These are phyloP conservation scores for Aureobasidium pullulans DNA, from an alignment of 2,329 filamentous ascomycete species.

Conservation along the genomic window DNA sequence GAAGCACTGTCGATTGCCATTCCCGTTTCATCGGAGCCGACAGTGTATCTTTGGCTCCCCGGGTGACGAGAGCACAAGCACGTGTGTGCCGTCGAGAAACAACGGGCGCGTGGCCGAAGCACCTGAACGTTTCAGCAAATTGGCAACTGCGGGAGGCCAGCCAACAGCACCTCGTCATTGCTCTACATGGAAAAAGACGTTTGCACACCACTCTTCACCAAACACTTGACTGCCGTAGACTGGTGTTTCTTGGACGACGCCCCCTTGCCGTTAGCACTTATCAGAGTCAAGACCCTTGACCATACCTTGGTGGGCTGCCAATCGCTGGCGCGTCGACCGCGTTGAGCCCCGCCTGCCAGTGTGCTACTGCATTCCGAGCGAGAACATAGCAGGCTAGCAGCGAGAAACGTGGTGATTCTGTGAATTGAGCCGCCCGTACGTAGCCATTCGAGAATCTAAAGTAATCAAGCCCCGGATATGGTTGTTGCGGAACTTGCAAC, in stretches of 20 bases:
- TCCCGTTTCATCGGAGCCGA: background rate
- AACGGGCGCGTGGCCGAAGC: slow-evolving; percentile 14
- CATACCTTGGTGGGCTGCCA: slow-evolving; percentile 1
- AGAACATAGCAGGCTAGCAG: slow-evolving; percentile 2
- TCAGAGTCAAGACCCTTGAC: slow-evolving; percentile 6
- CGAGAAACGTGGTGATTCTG: slow-evolving; percentile 6
- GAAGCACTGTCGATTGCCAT: background rate
- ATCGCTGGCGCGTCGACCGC: slow-evolving; percentile 1
- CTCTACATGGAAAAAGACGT: slow-evolving; percentile 8
- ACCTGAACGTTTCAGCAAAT: slow-evolving; percentile 14
- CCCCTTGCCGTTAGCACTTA: slow-evolving; percentile 2
- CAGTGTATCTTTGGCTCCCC: background rate
- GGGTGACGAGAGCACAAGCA: slow-evolving; percentile 5
- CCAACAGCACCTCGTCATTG: slow-evolving; percentile 13
- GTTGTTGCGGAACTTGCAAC: slow-evolving; percentile 12
- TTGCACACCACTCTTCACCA: background rate
- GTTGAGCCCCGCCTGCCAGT: slow-evolving; percentile 4
- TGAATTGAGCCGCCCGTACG: background rate
- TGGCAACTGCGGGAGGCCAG: slow-evolving; percentile 11
- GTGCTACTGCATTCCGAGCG: slow-evolving; percentile 11
- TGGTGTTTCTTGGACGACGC: slow-evolving; percentile 13
- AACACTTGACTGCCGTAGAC: background rate
- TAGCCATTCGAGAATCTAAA: slow-evolving; percentile 3
- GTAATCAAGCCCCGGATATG: slow-evolving; percentile 11
- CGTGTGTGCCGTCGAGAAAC: slow-evolving; percentile 8